Evolutionary conservation across 2,329 filamentous ascomycete species (phyloP), one percentile per base, ranked within the genome.

Genomic region (Colletotrichum spinosum): DNA sequence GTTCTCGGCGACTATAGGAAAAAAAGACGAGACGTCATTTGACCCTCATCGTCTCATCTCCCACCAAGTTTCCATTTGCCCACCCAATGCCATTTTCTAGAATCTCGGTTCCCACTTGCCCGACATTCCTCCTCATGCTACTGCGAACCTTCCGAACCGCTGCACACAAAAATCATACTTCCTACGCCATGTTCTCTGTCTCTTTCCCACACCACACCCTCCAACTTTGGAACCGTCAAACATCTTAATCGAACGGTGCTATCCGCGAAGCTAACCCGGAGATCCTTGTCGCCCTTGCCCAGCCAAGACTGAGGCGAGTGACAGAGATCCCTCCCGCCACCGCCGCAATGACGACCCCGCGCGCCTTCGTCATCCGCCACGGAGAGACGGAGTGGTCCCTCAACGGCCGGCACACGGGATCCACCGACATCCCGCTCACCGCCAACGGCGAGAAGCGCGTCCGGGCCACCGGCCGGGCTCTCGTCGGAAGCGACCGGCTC

Each of bases 381-480:
- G 95, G 94, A 79, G 93, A 97, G 81, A 98, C 94, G 4, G 93
- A 97, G 82, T 98, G 94, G 94, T 97, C 92, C 6, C 88, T 97
- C 52, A 91, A 91, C 70, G 94, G 93, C 60, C 86, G 89, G 56
- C 93, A 97, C 79, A 98, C 95, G 0, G 92, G 94, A 55, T 85
- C 83, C 35, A 92, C 92, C n/a, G 94, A 98, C 73, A 92, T 98
- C 4, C 90, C 93, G 1, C 83, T 97, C 42, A 97, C 94, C 1
- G 80, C 84, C 55, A 91, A 93, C 74, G 95, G 95, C 56, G 92
- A 94, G 82, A 92, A 88, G 76, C 86, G 92, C 66, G 86, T 94
- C 64, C 82, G 81, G 63, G 89, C 91, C 2, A 97, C 95, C 0
- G 94, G 94, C 7, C 87, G 88, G 71, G 94, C 94, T 2, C 84